These are phyloP conservation scores for Phytopythium cucurbitacearum DNA, from an alignment of 352 stramenopile species.

Conservation along the genomic window DNA sequence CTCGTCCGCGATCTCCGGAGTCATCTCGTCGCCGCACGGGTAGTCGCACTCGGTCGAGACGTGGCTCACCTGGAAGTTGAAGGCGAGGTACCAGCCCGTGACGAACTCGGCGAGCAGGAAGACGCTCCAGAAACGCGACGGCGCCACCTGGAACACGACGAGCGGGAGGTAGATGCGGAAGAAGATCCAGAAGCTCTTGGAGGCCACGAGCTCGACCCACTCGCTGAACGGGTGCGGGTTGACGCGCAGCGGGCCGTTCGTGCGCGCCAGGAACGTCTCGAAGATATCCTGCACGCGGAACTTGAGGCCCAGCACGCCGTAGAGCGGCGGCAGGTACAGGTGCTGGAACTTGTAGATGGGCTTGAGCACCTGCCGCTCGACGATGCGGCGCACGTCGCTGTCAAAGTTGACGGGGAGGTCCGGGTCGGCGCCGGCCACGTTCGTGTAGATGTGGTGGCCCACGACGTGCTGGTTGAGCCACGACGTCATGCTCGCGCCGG, in stretches of 20 bases:
- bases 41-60: constrained; percentile 90
- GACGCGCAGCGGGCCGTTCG: constrained; percentile 88
- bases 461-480: constrained; percentile 96
- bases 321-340: constrained; percentile 92
- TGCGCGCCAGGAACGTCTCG: constrained; percentile 82
- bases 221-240: constrained; percentile 81
- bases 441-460: constrained; percentile 95
- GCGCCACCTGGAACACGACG: constrained; percentile 54
- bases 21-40: constrained; percentile 62
- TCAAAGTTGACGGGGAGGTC: constrained; percentile 90
- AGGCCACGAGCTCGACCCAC: constrained; percentile 83
- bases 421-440: constrained; percentile 90
- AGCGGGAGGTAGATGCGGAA: constrained; percentile 90
- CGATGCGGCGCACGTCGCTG: constrained; percentile 81
- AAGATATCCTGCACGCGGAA: constrained; percentile 91
- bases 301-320: constrained; percentile 93
- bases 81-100: constrained; percentile 91
- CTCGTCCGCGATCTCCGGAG: constrained; percentile 73
- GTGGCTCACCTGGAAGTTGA: constrained; percentile 93
- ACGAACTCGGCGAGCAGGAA: constrained; percentile 88
- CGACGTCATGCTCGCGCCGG: constrained; percentile 89
- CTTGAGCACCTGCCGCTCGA: constrained; percentile 81
- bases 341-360: constrained; percentile 91
- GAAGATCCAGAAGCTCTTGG: constrained; percentile 86
- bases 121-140: constrained; percentile 63